Evolutionary conservation across 768 basidiomycete species (phyloP), one percentile per base, ranked within the genome.

Genomic region (Fomitopsis pulvina): DNA sequence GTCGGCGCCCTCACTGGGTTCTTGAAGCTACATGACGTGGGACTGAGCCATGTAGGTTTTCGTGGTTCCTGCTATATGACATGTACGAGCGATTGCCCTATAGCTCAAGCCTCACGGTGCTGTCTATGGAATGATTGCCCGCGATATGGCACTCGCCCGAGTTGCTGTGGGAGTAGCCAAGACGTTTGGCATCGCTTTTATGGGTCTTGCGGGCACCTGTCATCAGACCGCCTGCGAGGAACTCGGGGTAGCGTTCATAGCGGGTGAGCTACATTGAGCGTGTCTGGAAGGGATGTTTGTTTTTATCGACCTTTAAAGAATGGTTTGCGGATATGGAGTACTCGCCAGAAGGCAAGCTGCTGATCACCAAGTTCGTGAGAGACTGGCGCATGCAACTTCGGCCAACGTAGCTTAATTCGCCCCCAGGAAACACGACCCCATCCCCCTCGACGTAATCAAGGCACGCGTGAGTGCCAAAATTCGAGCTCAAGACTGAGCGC

Each of bases 291-390:
- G 26, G n/a, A 8, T 2, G 20, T 10, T 6, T 11, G 2, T 11
- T 27, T 37, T 40, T 1, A 25, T 26, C 9, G 21, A 28, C 40
- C 10, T 4, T 14, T 6, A 14, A 48, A 81, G 81, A 83, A 52
- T 83, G 80, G 77, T 85, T 81, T 57, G 80, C 78, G 2, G 83
- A 87, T 58, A 62, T 85, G 25, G 79, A 82, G 18, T 85, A 86
- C 54, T 72, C 64, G 45, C 58, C 70, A 2, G 70, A 75, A 48
- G 83, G 83, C 2, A 76, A 75, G 54, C 67, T 85, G 25, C 57
- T 84, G 30, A 82, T 82, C 48, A 81, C 81, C 8, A 75, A 79
- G 80, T 79, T 49, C 16, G 64, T 44, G 47, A 63, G 59, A 2
- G 21, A 9, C 22, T 10, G 48, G 9, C 16, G 26, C 21, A 18